These are phyloP conservation scores for Mycena rosella DNA, from an alignment of 768 basidiomycete species.

Conservation along the genomic window DNA sequence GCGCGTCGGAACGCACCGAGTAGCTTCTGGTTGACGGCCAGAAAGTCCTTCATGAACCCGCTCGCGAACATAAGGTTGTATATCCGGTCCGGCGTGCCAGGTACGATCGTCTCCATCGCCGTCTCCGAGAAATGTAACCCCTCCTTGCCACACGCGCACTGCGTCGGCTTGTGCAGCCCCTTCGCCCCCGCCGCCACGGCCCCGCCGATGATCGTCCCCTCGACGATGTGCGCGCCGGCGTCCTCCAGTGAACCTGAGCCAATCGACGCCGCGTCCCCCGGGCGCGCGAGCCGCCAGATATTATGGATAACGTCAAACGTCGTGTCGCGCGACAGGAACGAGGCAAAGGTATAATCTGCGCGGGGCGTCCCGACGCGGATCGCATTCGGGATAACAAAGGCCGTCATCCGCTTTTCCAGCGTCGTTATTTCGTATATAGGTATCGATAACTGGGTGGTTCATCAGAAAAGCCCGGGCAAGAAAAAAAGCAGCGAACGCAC, in stretches of 20 bases:
- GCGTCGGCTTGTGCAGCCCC: slow-evolving; percentile 66
- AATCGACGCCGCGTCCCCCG: slow-evolving; percentile 64
- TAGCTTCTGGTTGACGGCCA: slow-evolving; percentile 90
- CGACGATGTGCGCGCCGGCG: slow-evolving; percentile 36
- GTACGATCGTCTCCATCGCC: slow-evolving; percentile 83
- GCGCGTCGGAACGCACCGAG: slow-evolving; percentile 66
- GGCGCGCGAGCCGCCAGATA: slow-evolving; percentile 93
- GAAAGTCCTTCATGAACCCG: slow-evolving; percentile 95
- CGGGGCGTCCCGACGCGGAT: slow-evolving; percentile 89
- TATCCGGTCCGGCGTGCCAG: slow-evolving; percentile 94
- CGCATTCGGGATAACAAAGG: slow-evolving; percentile 97
- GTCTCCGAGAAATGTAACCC: slow-evolving; percentile 79
- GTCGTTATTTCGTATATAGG: slow-evolving; percentile 88
- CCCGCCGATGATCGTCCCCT: slow-evolving; percentile 38
- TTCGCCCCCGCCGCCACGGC: slow-evolving; percentile 21
- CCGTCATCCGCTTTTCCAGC: slow-evolving; percentile 98
- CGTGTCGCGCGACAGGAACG: slow-evolving; percentile 95
- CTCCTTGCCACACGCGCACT: slow-evolving; percentile 79
- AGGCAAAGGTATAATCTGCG: slow-evolving; percentile 93
- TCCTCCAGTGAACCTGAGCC: slow-evolving; percentile 54
- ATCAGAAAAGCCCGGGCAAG: slow-evolving; percentile 18
- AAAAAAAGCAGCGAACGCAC: slow-evolving; percentile 62
- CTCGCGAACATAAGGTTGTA: slow-evolving; percentile 97
- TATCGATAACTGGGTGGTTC: slow-evolving; percentile 76
- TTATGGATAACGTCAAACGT: slow-evolving; percentile 96